Conservation (phyloP, 202 grass and related monocot genomes). For the Bolboschoenoplectus hybrid region DNA sequence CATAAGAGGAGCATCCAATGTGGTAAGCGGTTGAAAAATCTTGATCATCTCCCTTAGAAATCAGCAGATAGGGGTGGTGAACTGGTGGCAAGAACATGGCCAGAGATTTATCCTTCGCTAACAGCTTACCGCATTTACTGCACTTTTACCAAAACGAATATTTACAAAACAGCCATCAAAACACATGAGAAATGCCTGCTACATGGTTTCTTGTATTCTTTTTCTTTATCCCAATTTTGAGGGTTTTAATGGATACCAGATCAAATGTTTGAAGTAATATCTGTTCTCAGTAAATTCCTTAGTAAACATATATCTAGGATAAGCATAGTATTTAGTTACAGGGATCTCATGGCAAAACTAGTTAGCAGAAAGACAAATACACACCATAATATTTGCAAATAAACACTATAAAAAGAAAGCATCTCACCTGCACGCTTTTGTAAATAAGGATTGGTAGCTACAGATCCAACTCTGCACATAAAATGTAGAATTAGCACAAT, state of each 20-base stretch:
- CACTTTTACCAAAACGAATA: conserved; percentile 36
- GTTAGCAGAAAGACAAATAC: background rate
- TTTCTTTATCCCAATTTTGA: background rate
- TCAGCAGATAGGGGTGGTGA: conserved; percentile 62
- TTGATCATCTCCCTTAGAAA: conserved; percentile 45
- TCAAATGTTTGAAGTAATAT: background rate
- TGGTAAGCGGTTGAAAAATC: conserved; percentile 82
- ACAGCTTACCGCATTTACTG: conserved; percentile 77
- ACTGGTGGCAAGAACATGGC: conserved; percentile 87
- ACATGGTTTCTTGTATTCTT: background rate
- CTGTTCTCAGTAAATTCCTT: background rate
- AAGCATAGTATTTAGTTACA: background rate
- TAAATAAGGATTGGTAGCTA: conserved; percentile 77
- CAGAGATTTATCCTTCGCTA: conserved; percentile 84
- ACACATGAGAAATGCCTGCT: background rate
- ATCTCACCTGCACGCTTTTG: conserved; percentile 83
- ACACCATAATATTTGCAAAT: background rate
- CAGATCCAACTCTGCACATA: conserved; percentile 77
- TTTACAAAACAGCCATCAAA: background rate
- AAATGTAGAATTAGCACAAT: conserved; percentile 41
- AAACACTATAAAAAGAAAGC: conserved; percentile 2
- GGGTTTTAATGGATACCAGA: background rate
- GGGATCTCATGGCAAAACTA: background rate
- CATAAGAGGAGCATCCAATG: conserved; percentile 78
- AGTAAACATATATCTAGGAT: conserved; percentile 2